These are phyloP conservation scores for Pseudophaeomoniella oleicola DNA, from an alignment of 2,329 filamentous ascomycete species.

Conservation along the genomic window DNA sequence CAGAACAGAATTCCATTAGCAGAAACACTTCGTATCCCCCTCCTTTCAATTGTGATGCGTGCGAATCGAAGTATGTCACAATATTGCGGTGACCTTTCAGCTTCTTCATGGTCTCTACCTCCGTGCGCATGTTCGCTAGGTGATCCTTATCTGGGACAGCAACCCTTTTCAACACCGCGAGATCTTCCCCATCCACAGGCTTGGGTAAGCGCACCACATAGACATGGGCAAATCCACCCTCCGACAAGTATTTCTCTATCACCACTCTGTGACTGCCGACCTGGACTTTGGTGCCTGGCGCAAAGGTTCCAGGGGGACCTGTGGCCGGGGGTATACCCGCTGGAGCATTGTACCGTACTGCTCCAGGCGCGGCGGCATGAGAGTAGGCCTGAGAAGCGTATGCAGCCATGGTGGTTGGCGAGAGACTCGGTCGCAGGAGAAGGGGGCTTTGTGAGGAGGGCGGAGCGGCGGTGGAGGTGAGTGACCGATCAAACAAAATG, in stretches of 20 bases:
- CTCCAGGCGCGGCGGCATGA: slow-evolving; percentile 3
- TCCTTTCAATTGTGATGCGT: slow-evolving; percentile 82
- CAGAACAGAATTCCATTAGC: slow-evolving; percentile 94
- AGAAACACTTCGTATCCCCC: slow-evolving; percentile 96
- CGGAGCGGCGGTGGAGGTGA: not conserved
- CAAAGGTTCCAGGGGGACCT: slow-evolving; percentile 67
- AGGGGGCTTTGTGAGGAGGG: not conserved
- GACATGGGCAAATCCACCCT: slow-evolving; percentile 95
- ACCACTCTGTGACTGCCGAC: slow-evolving; percentile 84
- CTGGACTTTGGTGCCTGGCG: slow-evolving; percentile 90
- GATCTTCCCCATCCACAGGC: slow-evolving; percentile 61
- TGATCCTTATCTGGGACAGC: slow-evolving; percentile 93
- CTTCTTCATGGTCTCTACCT: slow-evolving; percentile 99
- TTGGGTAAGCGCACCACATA: slow-evolving; percentile 83
- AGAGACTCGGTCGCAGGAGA: not conserved
- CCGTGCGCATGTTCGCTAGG: slow-evolving; percentile 87
- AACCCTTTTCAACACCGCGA: slow-evolving; percentile 82
- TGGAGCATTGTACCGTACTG: slow-evolving; percentile 10
- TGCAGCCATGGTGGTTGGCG: slow-evolving; percentile 10
- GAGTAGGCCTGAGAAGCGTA: slow-evolving; percentile 9
- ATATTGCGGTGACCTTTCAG: slow-evolving; percentile 92
- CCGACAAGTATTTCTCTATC: slow-evolving; percentile 93
- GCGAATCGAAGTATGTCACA: slow-evolving; percentile 96
- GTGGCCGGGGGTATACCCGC: slow-evolving; percentile 14
- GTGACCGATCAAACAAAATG: too few species aligned